A percentile compares a stretch with the other conserved stretches of the same genome.
These are phyloP conservation scores for Yamadazyma olivae DNA, from an alignment of 805 yeast species.

Conservation along the genomic window DNA sequence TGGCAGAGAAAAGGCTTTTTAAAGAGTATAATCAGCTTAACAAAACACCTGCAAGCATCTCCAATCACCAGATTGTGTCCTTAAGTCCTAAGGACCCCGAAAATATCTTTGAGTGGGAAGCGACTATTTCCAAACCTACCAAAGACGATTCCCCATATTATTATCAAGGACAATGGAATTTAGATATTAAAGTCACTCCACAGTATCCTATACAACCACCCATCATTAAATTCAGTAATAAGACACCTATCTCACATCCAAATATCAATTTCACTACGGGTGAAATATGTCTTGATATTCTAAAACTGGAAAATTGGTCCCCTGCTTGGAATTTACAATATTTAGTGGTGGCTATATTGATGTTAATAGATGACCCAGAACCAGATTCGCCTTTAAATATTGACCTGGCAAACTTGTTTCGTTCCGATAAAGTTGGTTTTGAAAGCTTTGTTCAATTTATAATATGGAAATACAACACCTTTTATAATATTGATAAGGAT, in stretches of 20 bases:
- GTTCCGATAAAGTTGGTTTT: slow-evolving; percentile 39
- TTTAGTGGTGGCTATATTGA: slow-evolving; percentile 53
- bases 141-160: slow-evolving; percentile 46
- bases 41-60: slow-evolving; percentile 21
- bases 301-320: slow-evolving; percentile 59
- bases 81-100: slow-evolving; percentile 42
- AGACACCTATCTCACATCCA: slow-evolving; percentile 40
- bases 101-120: slow-evolving; percentile 49
- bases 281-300: slow-evolving; percentile 67
- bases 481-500: slow-evolving; percentile 13
- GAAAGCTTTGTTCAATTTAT: slow-evolving; percentile 38
- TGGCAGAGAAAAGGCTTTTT: slow-evolving; percentile 41
- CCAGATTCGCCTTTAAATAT: slow-evolving; percentile 70
- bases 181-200: slow-evolving; percentile 42
- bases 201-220: slow-evolving; percentile 65
- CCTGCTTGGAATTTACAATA: slow-evolving; percentile 69
- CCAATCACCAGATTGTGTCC: slow-evolving; percentile 36
- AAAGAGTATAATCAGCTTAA: slow-evolving; percentile 34
- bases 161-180: slow-evolving; percentile 48
- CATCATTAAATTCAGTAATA: slow-evolving; percentile 39
- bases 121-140: slow-evolving; percentile 49
- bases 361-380: slow-evolving; percentile 61
- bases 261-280: slow-evolving; percentile 48
- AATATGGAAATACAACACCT: slow-evolving; percentile 37
- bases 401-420: slow-evolving; percentile 61